Percentiles rank a stretch among this genome's conserved stretches.
Evolutionary conservation across 169 alveolate genomes (phyloP).

Genomic region (Cryptosporidium canis): DNA sequence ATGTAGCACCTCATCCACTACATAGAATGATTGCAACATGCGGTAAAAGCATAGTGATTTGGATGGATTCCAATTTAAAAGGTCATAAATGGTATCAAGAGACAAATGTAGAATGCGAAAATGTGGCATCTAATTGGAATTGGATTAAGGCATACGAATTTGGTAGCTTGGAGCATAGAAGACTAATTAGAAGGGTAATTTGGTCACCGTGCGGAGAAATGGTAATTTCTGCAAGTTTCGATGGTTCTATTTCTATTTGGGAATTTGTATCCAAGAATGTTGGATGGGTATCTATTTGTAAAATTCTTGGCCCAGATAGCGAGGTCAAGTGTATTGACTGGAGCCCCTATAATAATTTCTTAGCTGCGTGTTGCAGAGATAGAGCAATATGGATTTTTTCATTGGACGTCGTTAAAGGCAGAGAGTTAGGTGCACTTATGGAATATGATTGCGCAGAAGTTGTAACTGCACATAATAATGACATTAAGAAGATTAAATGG

Average conservation of each 20-base stretch:
- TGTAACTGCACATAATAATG: conserved; percentile 85
- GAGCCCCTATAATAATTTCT: conserved; percentile 81
- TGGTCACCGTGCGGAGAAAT: conserved; percentile 86
- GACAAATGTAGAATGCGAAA: not conserved
- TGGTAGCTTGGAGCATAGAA: conserved; percentile 77
- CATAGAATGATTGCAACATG: conserved; percentile 62
- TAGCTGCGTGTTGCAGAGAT: conserved; percentile 90
- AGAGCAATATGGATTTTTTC: conserved; percentile 91
- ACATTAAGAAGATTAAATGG: conserved; percentile 87
- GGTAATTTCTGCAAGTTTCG: conserved; percentile 87
- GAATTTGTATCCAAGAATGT: conserved; percentile 74
- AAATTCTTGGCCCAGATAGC: conserved; percentile 84
- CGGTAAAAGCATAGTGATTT: conserved; percentile 5
- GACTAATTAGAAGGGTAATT: conserved; percentile 82
- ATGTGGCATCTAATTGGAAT: not conserved
- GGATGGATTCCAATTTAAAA: conserved; percentile 26
- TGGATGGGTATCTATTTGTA: conserved; percentile 81
- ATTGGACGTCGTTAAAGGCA: conserved; percentile 73
- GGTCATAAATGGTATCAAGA: conserved; percentile 38
- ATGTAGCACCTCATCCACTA: conserved; percentile 40
- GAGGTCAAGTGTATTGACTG: conserved; percentile 89
- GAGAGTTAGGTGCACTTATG: conserved; percentile 23
- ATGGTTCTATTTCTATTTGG: conserved; percentile 85
- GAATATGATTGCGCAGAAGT: conserved; percentile 84
- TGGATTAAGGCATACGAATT: conserved; percentile 57